Base-by-base conservation (phyloP, 805 yeast species). In the Ogataea saltuana region DNA sequence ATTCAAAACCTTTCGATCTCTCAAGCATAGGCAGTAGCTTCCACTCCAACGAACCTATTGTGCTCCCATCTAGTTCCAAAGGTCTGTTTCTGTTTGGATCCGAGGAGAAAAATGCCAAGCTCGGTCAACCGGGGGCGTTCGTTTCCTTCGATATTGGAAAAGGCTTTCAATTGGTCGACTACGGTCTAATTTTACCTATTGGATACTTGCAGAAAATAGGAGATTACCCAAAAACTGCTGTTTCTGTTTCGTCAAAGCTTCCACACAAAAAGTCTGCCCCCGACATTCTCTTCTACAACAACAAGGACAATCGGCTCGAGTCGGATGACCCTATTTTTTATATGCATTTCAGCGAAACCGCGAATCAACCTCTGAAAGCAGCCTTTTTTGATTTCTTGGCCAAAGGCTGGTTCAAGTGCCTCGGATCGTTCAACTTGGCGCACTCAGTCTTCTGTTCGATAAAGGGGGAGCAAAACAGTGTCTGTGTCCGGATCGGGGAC, bases 371-470 rank as follows among this genome's bases (percentile, higher is more conserved):
- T 9, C 34, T 48, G 1, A 52, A 43, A 21, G 46, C 56, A 23
- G 37, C 42, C 6, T 66, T 71, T 39, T 72, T 75, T 52, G 78
- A 74, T 46, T 45, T 51, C 1, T 63, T 75, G 52, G 73, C 77
- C 0, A 51, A 54, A 19, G 58, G 56, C 10, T 75, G 78, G 80
- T 51, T 65, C 3, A 53, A 56, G 17, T 58, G 57, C 7, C 45
- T 65, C 10, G 57, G 62, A 11, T 59, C 65, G 38, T 55, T 57
- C 12, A 60, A 61, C 21, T 57, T 76, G 25, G 48, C 73, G 2
- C 67, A 67, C 34, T 73, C 78, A 0, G 59, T 60, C 1, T 72
- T 72, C 46, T 76, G 81, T 46, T 68, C 74, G 3, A 56, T 70
- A 4, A 63, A 64, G 38, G 36, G 50, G 1, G 27, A 45, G 1